phyloP scores from a whole-genome alignment of 805 yeast species.

The Candida sanyiensis region DNA sequence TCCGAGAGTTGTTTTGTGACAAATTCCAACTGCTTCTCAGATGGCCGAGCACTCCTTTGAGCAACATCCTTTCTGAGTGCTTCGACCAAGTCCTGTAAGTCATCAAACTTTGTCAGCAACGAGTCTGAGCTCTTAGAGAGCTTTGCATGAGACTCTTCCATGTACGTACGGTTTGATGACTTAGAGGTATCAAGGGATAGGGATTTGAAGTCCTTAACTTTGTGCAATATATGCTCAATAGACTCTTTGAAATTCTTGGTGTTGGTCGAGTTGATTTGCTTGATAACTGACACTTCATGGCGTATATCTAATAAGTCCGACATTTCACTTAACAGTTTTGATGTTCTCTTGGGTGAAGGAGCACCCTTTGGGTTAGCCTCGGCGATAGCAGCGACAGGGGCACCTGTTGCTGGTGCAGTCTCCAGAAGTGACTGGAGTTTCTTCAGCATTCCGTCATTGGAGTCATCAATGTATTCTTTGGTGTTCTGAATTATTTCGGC shows the following conservation, averaged over 20 bases:
- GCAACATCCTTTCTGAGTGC: conserved; percentile 88
- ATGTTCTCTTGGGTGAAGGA: conserved; percentile 5
- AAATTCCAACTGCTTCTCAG: conserved; percentile 61
- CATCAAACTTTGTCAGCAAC: conserved; percentile 77
- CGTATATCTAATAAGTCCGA: conserved; percentile 38
- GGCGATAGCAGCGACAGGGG: not conserved
- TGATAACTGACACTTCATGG: conserved; percentile 52
- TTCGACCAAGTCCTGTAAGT: conserved; percentile 86
- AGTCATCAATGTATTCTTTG: conserved; percentile 23
- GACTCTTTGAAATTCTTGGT: conserved; percentile 37
- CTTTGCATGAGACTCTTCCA: conserved; percentile 68
- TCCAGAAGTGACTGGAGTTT: conserved; percentile 16
- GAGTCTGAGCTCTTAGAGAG: conserved; percentile 73
- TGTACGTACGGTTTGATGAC: conserved; percentile 44
- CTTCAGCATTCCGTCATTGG: conserved; percentile 17
- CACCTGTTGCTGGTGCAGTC: conserved; percentile 1
- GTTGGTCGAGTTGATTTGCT: conserved; percentile 47
- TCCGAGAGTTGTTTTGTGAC: conserved; percentile 58
- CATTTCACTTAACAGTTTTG: conserved; percentile 13
- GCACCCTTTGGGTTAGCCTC: too few species aligned
- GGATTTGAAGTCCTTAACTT: conserved; percentile 48
- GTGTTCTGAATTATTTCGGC: conserved; percentile 15
- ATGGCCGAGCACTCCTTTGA: conserved; percentile 78
- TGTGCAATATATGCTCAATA: conserved; percentile 37
- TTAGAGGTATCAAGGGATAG: conserved; percentile 35